Evolutionary conservation across 805 yeast species (phyloP).

Genomic region (Metschnikowia borealis): DNA sequence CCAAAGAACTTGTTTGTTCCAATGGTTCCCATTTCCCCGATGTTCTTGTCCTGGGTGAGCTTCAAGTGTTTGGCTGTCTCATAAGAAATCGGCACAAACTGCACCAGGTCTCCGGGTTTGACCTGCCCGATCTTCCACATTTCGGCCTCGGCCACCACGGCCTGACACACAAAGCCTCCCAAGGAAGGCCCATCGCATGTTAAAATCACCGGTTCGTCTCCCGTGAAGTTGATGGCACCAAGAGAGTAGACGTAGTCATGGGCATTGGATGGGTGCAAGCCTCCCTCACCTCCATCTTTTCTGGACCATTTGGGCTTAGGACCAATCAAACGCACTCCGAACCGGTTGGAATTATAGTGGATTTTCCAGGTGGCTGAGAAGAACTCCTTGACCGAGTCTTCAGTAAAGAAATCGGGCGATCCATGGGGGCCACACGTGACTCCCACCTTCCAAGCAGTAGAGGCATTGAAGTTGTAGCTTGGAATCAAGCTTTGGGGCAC

Average conservation of each 20-base stretch:
- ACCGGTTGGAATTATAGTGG: slow-evolving; percentile 94
- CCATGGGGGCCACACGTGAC: slow-evolving; percentile 98
- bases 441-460: slow-evolving; percentile 74
- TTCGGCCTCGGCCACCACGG: slow-evolving; percentile 92
- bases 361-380: slow-evolving; percentile 84
- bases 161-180: slow-evolving; percentile 97
- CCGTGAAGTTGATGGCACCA: slow-evolving; percentile 97
- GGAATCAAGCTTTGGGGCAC: slow-evolving; percentile 60
- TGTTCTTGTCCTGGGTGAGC: slow-evolving; percentile 52
- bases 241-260: slow-evolving; percentile 95
- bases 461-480: slow-evolving; percentile 31
- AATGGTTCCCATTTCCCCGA: slow-evolving; percentile 24
- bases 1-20: too few relatives aligned
- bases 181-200: slow-evolving; percentile 97
- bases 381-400: slow-evolving; percentile 71
- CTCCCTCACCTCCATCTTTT: slow-evolving; percentile 95
- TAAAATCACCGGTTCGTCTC: slow-evolving; percentile 96
- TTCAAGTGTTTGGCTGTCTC: slow-evolving; percentile 66
- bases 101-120: slow-evolving; percentile 85
- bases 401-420: slow-evolving; percentile 86
- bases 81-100: slow-evolving; percentile 73
- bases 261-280: slow-evolving; percentile 97
- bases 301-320: slow-evolving; percentile 98
- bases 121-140: slow-evolving; percentile 99
- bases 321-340: slow-evolving; percentile 91